Base-by-base conservation (phyloP, 2,329 filamentous ascomycete species). In the Penicillium capsulatum region DNA sequence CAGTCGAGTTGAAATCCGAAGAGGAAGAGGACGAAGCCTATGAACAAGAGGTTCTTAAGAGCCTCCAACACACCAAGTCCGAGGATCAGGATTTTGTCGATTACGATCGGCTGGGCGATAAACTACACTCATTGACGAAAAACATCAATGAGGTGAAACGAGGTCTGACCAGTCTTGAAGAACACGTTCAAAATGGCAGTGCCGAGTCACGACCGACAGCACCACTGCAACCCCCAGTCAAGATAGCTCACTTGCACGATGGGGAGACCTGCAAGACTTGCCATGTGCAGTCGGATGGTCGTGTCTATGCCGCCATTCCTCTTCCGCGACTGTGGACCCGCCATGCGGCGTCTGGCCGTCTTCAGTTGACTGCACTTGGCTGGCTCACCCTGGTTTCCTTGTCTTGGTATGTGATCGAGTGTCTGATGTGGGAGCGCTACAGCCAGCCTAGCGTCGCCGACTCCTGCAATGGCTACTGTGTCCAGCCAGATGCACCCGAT, bases 321-420 rank as follows among this genome's bases (percentile, higher is more conserved):
- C 48, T 67, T 15, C 66, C 64, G 22, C 60, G 51, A 14, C 46
- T 70, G 7, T 68, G 66, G 58, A 54, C 50, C 32, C 55, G 53
- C 36, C 44, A 59, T 31, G 50, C 54, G 11, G 38, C 38, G 7
- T 59, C 60, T 17, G 38, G 54, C 17, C 57, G 59, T 10, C 46
- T 58, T 3, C 63, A 57, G 11, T 59, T 57, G 10, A 71, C 67
- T 4, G 56, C 51, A 11, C 48, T 70, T 2, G 63, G 65, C 24
- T 70, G 64, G 58, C 42, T 64, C 17, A 54, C 68, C 9, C 42
- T 74, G 1, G 15, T 65, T 6, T 60, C 69, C 13, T 53, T 72
- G 13, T 49, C 61, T 26, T 81, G 74, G 74, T 73, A 70, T 51
- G 49, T 73, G 19, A 54, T 66, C 28, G 74, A 77, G 57, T 64